phyloP scores from a whole-genome alignment of 139 green algal species.

The Astrephomene gubernaculifera region DNA sequence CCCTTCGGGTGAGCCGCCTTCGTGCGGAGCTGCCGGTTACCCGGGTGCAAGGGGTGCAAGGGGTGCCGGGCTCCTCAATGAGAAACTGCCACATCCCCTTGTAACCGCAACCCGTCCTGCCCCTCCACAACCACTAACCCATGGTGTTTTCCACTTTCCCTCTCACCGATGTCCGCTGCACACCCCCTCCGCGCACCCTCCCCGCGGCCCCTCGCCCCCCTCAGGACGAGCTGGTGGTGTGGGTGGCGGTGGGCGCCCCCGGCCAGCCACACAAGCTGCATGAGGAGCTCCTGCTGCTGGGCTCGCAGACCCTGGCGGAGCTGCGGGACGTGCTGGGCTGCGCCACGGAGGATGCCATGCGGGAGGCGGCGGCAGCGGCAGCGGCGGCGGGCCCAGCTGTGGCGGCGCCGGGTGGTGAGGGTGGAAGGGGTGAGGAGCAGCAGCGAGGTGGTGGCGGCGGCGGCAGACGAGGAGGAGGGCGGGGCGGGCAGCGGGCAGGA shows the following conservation, averaged over 20 bases:
- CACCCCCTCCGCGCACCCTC: not conserved
- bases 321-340: conserved; percentile 38
- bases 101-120: not conserved
- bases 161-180: not conserved
- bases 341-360: conserved; percentile 32
- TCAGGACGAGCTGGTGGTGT: conserved; percentile 39
- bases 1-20: not conserved
- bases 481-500: not conserved
- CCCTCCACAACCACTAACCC: not conserved
- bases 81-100: not conserved
- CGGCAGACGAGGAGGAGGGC: not conserved
- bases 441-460: not conserved
- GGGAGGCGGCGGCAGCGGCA: not conserved
- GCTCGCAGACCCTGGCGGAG: not conserved
- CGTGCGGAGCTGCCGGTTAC: too few relatives aligned
- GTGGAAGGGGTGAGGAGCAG: not conserved
- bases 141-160: too few relatives aligned
- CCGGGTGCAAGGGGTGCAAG: too few relatives aligned
- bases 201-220: not conserved
- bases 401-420: not conserved
- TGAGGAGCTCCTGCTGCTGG: conserved; percentile 34
- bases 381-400: not conserved
- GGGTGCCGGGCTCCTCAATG: not conserved
- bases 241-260: conserved; percentile 28
- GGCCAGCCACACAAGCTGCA: conserved; percentile 1